Base-by-base conservation (phyloP, 352 stramenopile species). In the Phytophthora sojae region DNA sequence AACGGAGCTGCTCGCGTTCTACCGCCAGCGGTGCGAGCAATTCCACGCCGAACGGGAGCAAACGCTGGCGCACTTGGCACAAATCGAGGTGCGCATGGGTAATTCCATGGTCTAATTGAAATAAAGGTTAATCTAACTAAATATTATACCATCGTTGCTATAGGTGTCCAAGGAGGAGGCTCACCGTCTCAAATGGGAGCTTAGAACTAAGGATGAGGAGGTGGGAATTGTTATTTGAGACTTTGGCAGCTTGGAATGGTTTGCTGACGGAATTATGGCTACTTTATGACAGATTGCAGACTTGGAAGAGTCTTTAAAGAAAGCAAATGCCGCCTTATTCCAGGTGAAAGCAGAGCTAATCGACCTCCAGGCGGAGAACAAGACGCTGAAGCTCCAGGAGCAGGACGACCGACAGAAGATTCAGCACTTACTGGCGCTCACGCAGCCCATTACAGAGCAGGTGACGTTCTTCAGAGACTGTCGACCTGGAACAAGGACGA, bases 391-490 rank as follows among this genome's bases (percentile, higher is more conserved):
- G 19, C 78, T 93, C 39, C 90, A 95, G 44, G 87, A 96, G 56
- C 64, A 82, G 7, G 79, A 91, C 39, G 89, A 97, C 59, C 71
- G 89, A 15, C 74, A 82, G 37, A 93, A 94, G 53, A 94, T 97
- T 64, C 88, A 94, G 67, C 85, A 94, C 23, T 67, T 97, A 44
- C 74, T 97, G 42, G 75, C 79, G 47, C 78, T 97, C 21, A 96
- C 91, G 26, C 84, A 97, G 63, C 91, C 91, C 0, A 84, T 96
- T 57, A 82, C 76, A 0, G 88, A 97, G 67, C 86, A 92, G 69
- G 84, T 92, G n/a, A 90, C 80, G 19, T 94, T 94, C 71, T 83
- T 88, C 25, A 73, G 85, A 53, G 89, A 96, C 66, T 93, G 87
- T 61, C 75, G 88, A 7, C 89, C 88, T 5, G 82, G 73, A 25